Conservation (phyloP, 345 rosid genomes). For the Cardamine occulta region DNA sequence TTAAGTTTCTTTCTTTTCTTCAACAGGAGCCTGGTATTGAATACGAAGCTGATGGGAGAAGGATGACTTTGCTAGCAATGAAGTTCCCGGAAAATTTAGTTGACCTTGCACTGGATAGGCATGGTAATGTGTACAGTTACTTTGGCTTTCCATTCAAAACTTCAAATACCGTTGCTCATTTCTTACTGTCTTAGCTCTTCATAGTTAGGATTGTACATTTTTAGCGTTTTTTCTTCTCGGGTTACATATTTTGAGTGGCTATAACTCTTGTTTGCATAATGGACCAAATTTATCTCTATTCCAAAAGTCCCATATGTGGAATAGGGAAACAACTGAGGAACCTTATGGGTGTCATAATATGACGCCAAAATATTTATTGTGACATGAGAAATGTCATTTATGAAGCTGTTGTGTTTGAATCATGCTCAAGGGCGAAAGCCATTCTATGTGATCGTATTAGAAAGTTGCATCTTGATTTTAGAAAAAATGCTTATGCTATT, state of each 20-base stretch:
- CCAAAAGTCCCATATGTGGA: neutral
- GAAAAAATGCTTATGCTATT: neutral
- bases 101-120: constrained; percentile 75
- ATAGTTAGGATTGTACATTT: neutral
- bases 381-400: constrained; percentile 2
- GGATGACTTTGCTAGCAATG: constrained; percentile 69
- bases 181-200: neutral
- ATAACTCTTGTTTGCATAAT: neutral
- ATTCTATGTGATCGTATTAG: neutral
- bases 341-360: neutral
- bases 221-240: neutral
- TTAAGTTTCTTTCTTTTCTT: constrained; percentile 26
- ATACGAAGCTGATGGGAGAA: constrained; percentile 58
- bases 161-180: constrained; percentile 8
- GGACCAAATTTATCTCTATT: constrained; percentile 5
- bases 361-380: neutral
- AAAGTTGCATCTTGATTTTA: neutral
- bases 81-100: constrained; percentile 64
- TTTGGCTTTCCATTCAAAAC: constrained; percentile 21
- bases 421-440: neutral
- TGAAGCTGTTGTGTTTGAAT: constrained; percentile 19
- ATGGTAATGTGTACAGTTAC: constrained; percentile 53
- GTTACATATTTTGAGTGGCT: neutral
- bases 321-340: neutral
- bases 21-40: constrained; percentile 70